A percentile compares a stretch with the other conserved stretches of the same genome.
Conservation (phyloP, 2,329 filamentous ascomycete species). For the Sphaerulina musiva region DNA sequence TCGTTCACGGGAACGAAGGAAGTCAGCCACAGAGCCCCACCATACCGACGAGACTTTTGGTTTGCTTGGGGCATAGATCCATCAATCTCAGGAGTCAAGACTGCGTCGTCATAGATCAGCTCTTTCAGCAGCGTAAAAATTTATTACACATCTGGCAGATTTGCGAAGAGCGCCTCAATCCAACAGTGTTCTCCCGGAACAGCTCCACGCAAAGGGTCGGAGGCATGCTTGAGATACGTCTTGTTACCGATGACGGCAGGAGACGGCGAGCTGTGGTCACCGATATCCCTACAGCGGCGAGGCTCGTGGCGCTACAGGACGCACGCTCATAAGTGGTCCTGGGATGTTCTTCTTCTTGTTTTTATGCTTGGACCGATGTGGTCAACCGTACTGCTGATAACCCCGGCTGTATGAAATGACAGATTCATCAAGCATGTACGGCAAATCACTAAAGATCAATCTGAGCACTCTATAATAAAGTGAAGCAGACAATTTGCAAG, state of each 20-base stretch:
- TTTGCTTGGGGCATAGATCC: background rate
- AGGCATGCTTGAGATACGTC: too few species aligned
- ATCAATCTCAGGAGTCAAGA: background rate
- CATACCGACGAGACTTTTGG: background rate
- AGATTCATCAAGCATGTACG: too few species aligned
- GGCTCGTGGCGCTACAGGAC: too few species aligned
- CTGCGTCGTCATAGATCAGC: background rate
- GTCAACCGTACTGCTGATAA: too few species aligned
- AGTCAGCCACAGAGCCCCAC: constrained; percentile 3
- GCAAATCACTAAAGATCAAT: background rate
- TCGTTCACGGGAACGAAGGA: background rate
- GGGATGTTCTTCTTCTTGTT: too few species aligned
- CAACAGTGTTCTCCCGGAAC: background rate
- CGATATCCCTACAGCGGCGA: too few species aligned
- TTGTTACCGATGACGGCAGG: too few species aligned
- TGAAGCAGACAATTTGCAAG: background rate
- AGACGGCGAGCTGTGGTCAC: too few species aligned
- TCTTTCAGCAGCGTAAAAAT: background rate
- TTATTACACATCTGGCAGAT: background rate
- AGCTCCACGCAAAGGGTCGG: too few species aligned
- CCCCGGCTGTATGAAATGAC: too few species aligned
- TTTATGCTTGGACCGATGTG: too few species aligned
- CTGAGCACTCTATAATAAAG: background rate
- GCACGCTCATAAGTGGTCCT: too few species aligned
- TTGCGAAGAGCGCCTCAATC: background rate